These are phyloP conservation scores for Cercophora scortea DNA, from an alignment of 495 filamentous ascomycete species.

Conservation along the genomic window DNA sequence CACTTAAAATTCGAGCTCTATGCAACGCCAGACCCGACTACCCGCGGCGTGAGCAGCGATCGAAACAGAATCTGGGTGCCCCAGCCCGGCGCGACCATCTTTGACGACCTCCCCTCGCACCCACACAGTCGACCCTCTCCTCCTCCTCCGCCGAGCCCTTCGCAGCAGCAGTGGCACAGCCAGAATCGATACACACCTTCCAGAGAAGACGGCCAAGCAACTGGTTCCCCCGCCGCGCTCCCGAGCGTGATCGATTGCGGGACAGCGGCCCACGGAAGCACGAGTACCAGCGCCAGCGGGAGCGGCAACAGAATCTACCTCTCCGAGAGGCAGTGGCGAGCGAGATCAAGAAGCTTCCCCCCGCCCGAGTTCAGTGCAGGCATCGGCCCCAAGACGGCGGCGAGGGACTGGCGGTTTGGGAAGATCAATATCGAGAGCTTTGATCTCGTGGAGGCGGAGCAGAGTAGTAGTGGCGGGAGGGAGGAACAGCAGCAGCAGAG, in stretches of 20 bases:
- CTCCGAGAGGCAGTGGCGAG: conserved; percentile 23
- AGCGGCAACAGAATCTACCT: conserved; percentile 21
- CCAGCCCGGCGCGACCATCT: conserved; percentile 27
- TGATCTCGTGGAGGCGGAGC: conserved; percentile 19
- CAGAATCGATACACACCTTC: no score
- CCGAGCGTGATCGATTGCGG: conserved; percentile 38
- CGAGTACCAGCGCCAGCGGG: background rate
- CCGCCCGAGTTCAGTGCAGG: conserved; percentile 19
- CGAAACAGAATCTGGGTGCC: conserved; percentile 31
- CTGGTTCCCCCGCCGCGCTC: background rate
- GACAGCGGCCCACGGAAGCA: conserved; percentile 15
- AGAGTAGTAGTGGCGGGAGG: conserved; percentile 5
- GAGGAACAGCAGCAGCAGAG: background rate
- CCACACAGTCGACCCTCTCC: conserved; percentile 12
- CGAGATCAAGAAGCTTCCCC: conserved; percentile 20
- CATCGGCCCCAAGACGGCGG: conserved; percentile 30
- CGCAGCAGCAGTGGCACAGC: no score
- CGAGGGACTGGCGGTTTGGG: conserved; percentile 41
- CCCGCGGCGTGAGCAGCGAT: background rate
- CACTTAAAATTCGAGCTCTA: conserved; percentile 85
- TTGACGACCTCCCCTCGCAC: conserved; percentile 39
- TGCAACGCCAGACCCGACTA: conserved; percentile 36
- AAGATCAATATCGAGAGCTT: conserved; percentile 37
- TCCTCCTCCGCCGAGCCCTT: no score
- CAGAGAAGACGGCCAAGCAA: background rate